Percentiles rank a stretch among this genome's conserved stretches.
phyloP scores from a whole-genome alignment of 768 basidiomycete genomes.

The Phlegmacium glaucopus region DNA sequence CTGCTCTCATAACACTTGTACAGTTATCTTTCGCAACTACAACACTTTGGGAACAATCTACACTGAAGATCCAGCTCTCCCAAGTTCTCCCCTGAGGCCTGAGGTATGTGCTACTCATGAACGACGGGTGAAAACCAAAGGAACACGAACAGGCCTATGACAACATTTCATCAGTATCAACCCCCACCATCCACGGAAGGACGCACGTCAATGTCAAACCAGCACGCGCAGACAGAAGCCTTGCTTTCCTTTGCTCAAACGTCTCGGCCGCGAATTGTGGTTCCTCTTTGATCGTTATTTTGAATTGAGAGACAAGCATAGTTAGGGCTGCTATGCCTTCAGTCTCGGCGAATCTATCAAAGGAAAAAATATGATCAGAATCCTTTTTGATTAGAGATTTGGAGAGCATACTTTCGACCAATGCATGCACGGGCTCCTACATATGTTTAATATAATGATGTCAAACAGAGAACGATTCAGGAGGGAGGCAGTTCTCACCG shows the following conservation, averaged over 20 bases:
- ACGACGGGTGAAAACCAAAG: not conserved
- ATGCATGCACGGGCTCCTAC: slow-evolving; percentile 21
- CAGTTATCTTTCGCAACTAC: too few species aligned
- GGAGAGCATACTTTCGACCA: slow-evolving; percentile 16
- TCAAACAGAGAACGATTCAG: not conserved
- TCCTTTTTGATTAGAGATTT: not conserved
- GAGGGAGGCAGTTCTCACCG: slow-evolving; percentile 23
- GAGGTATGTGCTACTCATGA: not conserved
- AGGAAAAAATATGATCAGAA: too few species aligned
- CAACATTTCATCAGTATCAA: not conserved
- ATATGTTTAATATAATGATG: not conserved
- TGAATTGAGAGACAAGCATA: slow-evolving; percentile 38
- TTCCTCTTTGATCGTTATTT: slow-evolving; percentile 42
- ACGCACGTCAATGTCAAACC: not conserved
- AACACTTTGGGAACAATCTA: too few species aligned
- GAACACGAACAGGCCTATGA: not conserved
- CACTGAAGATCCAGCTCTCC: too few species aligned
- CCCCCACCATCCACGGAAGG: not conserved
- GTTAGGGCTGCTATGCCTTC: slow-evolving; percentile 42
- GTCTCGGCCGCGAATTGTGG: slow-evolving; percentile 39
- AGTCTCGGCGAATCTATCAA: slow-evolving; percentile 43
- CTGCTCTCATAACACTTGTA: too few species aligned
- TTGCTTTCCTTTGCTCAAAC: slow-evolving; percentile 35
- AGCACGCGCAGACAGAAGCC: slow-evolving; percentile 24
- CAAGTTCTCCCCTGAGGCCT: not conserved